Evolutionary conservation across 139 green algal genomes (phyloP), one percentile per base, ranked within the genome.

Genomic region (Haematococcus sp.): DNA sequence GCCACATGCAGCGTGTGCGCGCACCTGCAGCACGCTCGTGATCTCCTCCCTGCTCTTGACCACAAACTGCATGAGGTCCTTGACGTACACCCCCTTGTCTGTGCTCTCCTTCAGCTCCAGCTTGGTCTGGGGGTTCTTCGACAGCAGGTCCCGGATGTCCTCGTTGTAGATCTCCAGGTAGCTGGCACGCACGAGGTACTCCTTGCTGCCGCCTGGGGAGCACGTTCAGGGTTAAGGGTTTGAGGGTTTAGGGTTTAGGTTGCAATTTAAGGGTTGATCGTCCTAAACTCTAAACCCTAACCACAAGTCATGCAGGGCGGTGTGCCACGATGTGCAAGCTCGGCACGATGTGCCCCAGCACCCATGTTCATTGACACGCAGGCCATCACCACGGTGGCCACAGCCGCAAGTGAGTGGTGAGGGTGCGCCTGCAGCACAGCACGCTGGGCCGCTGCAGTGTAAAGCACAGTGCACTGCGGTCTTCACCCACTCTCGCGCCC

Each of bases 141-240:
- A 75, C 31, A 94, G 75, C 65, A 94, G 76, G 76, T 94, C 89
- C 16, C 86, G 80, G 44, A 94, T 87, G 34, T 89, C 81, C 61
- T 69, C 60, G 32, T 94, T 95, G 81, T 97, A 97, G 49, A 97
- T 94, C 74, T 97, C 91, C 44, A 94, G 73, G 80, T 92, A 94
- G 27, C 80, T 90, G 28, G 82, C 84, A n/a, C 88, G 79, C 34
- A 94, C 87, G 19, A 94, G 81, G 79, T 89, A 96, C 69, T 91
- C 83, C 52, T 82, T 78, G n/a, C 71, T 71, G 30, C 83, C 84
- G 40, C 81, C 83, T 88, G 74, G 28, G 27, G 13, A 73, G 9
- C 17, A n/a, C n/a, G n/a, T n/a, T n/a, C n/a, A n/a, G n/a, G n/a
- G n/a, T n/a, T n/a, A n/a, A n/a, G n/a, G n/a, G n/a, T n/a, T n/a